These are phyloP conservation scores for Vachellia collinsii DNA, from an alignment of 306 rosid species.

Conservation along the genomic window DNA sequence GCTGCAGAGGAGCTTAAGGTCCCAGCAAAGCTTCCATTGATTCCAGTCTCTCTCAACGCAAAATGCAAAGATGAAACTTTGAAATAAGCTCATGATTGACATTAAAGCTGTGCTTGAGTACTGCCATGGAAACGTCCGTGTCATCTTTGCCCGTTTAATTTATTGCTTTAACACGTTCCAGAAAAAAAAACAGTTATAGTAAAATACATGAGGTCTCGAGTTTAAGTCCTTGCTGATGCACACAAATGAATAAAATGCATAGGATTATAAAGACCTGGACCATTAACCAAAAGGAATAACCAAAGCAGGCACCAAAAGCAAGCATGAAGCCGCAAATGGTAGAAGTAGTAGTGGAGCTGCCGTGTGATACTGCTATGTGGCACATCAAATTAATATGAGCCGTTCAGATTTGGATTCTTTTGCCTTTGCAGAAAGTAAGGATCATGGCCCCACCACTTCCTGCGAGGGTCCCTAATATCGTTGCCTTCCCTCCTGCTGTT, in stretches of 20 bases:
- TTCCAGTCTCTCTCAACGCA: conserved; percentile 61
- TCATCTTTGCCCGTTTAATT: conserved; percentile 58
- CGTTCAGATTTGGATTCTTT: conserved; percentile 31
- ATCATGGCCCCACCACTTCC: too few species aligned
- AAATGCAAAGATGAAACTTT: conserved; percentile 51
- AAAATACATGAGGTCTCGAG: too few species aligned
- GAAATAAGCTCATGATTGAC: conserved; percentile 61
- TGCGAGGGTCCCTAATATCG: too few species aligned
- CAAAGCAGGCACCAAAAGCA: conserved; percentile 41
- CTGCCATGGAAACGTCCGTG: conserved; percentile 54
- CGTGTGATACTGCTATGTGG: conserved; percentile 8
- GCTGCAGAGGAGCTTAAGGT: conserved; percentile 67
- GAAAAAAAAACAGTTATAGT: too few species aligned
- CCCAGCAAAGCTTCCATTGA: conserved; percentile 79
- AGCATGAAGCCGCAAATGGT: conserved; percentile 14
- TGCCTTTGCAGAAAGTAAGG: conserved; percentile 52
- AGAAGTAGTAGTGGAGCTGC: neutral
- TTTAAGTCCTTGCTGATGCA: too few species aligned
- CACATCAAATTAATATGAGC: conserved; percentile 29
- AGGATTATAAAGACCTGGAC: conserved; percentile 44
- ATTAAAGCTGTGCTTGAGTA: conserved; percentile 72
- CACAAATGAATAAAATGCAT: neutral
- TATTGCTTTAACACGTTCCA: too few species aligned
- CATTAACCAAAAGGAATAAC: conserved; percentile 48
- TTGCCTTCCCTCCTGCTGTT: neutral